Conservation (phyloP, 768 basidiomycete genomes). For the Austroboletus eburneus region DNA sequence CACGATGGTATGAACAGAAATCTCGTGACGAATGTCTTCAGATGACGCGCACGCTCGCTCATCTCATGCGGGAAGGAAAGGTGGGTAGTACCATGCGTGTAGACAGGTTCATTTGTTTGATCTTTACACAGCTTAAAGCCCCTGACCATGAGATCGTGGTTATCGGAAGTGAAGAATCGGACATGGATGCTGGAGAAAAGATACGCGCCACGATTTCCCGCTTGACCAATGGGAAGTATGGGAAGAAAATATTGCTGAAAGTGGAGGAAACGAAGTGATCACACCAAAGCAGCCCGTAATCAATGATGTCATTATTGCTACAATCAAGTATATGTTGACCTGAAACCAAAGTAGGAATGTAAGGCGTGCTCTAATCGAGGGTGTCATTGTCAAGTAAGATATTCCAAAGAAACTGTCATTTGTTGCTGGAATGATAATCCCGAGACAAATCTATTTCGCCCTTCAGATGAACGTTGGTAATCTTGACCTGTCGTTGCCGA, state of each 20-base stretch:
- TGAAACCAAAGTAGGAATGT: too few relatives aligned
- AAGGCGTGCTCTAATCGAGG: too few relatives aligned
- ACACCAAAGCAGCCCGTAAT: background rate
- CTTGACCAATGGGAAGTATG: constrained; percentile 36
- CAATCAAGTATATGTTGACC: too few relatives aligned
- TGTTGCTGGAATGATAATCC: constrained; percentile 47
- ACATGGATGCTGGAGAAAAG: constrained; percentile 32
- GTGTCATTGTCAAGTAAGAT: too few relatives aligned
- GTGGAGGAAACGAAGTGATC: constrained; percentile 29
- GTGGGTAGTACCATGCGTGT: constrained; percentile 28
- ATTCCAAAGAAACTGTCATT: constrained; percentile 12
- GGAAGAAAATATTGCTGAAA: constrained; percentile 47
- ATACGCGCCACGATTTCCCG: constrained; percentile 34
- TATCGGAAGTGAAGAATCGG: constrained; percentile 39
- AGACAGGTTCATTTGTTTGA: constrained; percentile 3
- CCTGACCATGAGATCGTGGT: constrained; percentile 68
- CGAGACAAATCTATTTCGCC: constrained; percentile 81
- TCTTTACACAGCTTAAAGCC: constrained; percentile 49
- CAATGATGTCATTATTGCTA: background rate
- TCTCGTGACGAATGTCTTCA: constrained; percentile 44
- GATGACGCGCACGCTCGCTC: constrained; percentile 48
- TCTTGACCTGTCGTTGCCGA: constrained; percentile 70
- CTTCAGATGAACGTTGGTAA: constrained; percentile 87
- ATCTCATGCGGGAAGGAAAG: constrained; percentile 52
- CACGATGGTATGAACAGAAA: constrained; percentile 58